phyloP scores from a whole-genome alignment of 2,329 filamentous ascomycete genomes.

The Clarireedia sp. region DNA sequence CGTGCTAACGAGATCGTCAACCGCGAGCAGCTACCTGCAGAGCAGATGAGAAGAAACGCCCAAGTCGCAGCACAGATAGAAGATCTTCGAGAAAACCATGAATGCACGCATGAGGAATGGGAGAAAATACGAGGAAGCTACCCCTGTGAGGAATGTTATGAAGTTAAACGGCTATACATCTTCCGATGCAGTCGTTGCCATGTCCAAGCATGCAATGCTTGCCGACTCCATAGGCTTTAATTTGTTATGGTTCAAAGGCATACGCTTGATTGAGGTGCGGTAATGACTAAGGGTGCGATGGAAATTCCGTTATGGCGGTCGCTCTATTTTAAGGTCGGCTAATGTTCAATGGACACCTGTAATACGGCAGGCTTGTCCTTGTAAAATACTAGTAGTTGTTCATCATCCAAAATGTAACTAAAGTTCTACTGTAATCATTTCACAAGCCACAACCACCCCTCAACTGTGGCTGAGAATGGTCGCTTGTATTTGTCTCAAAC shows the following conservation, averaged over 20 bases:
- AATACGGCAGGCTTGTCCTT: no score
- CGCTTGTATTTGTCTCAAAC: slow-evolving; percentile 4
- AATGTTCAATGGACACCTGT: no score
- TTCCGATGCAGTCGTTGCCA: slow-evolving; percentile 38
- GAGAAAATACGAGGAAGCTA: slow-evolving; percentile 27
- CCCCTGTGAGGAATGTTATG: slow-evolving; percentile 36
- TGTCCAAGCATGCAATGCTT: slow-evolving; percentile 38
- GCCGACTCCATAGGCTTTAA: slow-evolving; percentile 35
- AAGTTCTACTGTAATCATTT: no score
- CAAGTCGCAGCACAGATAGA: slow-evolving; percentile 16
- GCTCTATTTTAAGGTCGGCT: no score
- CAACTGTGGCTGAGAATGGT: neutral
- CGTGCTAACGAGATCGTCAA: slow-evolving; percentile 30
- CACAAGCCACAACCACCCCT: neutral
- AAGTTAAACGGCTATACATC: slow-evolving; percentile 34
- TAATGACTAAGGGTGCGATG: no score
- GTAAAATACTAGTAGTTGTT: no score
- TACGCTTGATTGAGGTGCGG: no score
- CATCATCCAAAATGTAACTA: no score
- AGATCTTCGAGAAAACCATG: slow-evolving; percentile 32
- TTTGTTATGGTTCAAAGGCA: neutral
- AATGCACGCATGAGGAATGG: slow-evolving; percentile 35
- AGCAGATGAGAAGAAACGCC: slow-evolving; percentile 29
- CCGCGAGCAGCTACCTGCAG: slow-evolving; percentile 1
- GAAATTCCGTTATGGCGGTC: no score